Percentiles rank a stretch among this genome's conserved stretches.
phyloP scores from a whole-genome alignment of 768 basidiomycete genomes.

The Leccinellum rugosiceps region DNA sequence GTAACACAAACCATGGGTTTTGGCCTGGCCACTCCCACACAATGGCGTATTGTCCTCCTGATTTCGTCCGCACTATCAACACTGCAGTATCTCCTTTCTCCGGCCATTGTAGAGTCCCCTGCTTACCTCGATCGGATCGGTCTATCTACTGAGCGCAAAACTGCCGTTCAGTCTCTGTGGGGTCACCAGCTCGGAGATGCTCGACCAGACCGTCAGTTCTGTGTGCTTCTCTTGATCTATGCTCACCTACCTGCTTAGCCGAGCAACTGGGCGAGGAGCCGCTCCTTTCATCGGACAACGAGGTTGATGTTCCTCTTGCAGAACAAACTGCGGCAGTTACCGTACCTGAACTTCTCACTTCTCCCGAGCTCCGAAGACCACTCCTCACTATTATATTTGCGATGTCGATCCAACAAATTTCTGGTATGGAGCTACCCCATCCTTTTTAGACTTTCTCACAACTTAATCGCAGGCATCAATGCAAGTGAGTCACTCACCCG shows the following conservation, averaged over 20 bases:
- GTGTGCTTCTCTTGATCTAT: neutral
- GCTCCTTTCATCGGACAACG: constrained; percentile 19
- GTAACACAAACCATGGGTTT: constrained; percentile 79
- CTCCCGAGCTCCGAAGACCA: constrained; percentile 56
- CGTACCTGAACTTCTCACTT: constrained; percentile 49
- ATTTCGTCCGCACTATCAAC: constrained; percentile 56
- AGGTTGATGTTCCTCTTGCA: constrained; percentile 13
- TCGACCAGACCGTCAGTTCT: constrained; percentile 24
- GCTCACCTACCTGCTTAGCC: constrained; percentile 14
- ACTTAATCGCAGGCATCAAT: constrained; percentile 57
- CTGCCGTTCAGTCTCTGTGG: constrained; percentile 53
- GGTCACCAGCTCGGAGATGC: constrained; percentile 31
- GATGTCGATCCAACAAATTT: constrained; percentile 78
- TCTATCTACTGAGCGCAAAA: constrained; percentile 46
- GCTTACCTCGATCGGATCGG: constrained; percentile 57
- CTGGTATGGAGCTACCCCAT: constrained; percentile 43
- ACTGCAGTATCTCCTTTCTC: constrained; percentile 53
- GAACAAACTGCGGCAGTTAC: constrained; percentile 39
- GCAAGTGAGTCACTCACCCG: constrained; percentile 44
- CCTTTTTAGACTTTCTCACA: constrained; percentile 3
- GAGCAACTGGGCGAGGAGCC: constrained; percentile 28
- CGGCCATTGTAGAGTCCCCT: constrained; percentile 66
- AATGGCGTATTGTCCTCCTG: constrained; percentile 71
- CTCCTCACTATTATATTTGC: constrained; percentile 63
- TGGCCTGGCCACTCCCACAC: constrained; percentile 56